These are phyloP conservation scores for Colletotrichum ledebouriae DNA, from an alignment of 2,329 filamentous ascomycete species.

Conservation along the genomic window DNA sequence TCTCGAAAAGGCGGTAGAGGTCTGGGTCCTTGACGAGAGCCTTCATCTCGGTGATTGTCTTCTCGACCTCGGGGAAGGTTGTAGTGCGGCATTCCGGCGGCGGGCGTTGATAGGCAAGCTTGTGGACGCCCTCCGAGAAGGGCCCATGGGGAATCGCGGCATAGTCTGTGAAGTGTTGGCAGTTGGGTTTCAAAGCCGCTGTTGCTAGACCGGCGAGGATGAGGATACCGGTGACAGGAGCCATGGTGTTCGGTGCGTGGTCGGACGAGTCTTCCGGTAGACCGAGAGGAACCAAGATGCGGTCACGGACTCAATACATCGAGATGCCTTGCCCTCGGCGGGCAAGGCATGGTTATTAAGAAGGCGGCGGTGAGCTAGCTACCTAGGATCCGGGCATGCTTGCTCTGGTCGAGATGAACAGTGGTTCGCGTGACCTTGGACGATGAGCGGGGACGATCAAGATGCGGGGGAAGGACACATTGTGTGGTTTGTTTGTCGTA, in stretches of 20 bases:
- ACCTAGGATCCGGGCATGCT: constrained; percentile 11
- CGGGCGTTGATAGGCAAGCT: constrained; percentile 86
- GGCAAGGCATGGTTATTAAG: constrained; percentile 28
- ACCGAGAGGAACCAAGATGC: background rate
- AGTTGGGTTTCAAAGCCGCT: constrained; percentile 47
- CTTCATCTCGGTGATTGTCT: constrained; percentile 79
- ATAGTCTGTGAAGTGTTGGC: constrained; percentile 54
- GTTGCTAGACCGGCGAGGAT: constrained; percentile 35
- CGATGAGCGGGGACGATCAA: constrained; percentile 26
- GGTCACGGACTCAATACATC: constrained; percentile 21
- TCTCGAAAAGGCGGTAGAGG: constrained; percentile 77
- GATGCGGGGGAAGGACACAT: constrained; percentile 33
- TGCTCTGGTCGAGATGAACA: constrained; percentile 27
- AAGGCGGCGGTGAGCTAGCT: background rate
- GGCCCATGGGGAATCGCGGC: constrained; percentile 69
- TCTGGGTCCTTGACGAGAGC: constrained; percentile 81
- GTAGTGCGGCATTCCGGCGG: constrained; percentile 83
- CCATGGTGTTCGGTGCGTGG: constrained; percentile 10
- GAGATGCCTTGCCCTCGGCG: constrained; percentile 13
- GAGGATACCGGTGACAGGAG: constrained; percentile 6
- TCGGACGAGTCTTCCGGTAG: background rate
- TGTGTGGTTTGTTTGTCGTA: constrained; percentile 13
- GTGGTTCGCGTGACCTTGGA: constrained; percentile 28
- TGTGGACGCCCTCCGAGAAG: constrained; percentile 80
- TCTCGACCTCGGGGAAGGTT: constrained; percentile 80